Base-by-base conservation (phyloP, 768 basidiomycete species). In the Favolaschia claudopus region DNA sequence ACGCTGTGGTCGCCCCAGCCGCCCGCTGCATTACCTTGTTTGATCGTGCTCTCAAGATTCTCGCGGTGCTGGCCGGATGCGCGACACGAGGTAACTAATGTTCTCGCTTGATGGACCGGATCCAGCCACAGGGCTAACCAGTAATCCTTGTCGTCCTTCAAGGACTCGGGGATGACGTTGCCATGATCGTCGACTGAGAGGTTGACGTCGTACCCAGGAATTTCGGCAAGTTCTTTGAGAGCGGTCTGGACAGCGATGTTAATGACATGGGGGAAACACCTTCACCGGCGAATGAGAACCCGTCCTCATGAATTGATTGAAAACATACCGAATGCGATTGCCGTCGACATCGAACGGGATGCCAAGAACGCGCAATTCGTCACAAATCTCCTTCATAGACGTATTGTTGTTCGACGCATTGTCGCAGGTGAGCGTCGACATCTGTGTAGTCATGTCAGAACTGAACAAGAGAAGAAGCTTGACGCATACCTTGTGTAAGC, bases 321-420 rank as follows among this genome's bases (percentile, higher is more conserved):
- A 47, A 47, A 9, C 45, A 28, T 46, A 69, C 54, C 63, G 37
- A 10, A 69, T 47, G 20, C 56, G 65, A 44, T 64, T 60, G 28
- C 62, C 60, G 25, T 46, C 55, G 17, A 32, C 27, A 31, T 52
- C 39, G 50, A 70, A 72, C 17, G 24, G 28, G 46, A 71, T 69
- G 3, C 32, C 36, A 32, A 22, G 8, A 4, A 25, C 34, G 2
- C 65, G 52, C 3, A 54, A 45, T 9, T 32, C 15, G 10, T 55
- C 62, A 4, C n/a, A n/a, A 44, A 72, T 50, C 20, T 51, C 50
- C 9, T 28, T 40, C 68, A 72, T 67, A 20, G 65, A 44, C 1
- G 67, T 62, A 14, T 68, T 58, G 45, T 68, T 67, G 29, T 74
- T 75, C 2, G 62, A 58, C 5, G 70, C 65, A 37, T 73, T 75